A percentile compares a stretch with the other conserved stretches of the same genome.
Evolutionary conservation across 1,139 yeast genomes (phyloP).

Genomic region (Yamadazyma trypodendri): DNA sequence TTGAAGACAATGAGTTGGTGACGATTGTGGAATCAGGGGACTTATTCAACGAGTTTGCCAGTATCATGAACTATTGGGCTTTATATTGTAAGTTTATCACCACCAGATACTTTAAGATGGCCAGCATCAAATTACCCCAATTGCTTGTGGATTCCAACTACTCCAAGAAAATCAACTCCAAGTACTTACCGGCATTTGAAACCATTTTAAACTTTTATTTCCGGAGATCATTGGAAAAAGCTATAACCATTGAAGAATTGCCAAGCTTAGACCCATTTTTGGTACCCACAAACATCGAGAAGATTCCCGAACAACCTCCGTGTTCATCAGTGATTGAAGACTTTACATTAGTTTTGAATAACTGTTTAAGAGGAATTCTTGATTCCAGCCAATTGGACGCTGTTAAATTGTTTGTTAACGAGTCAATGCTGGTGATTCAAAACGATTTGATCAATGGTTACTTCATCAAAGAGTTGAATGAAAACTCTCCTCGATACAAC

Average conservation of each 20-base stretch:
- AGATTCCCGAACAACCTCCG: constrained; percentile 56
- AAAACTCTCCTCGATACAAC: constrained; percentile 54
- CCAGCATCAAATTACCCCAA: constrained; percentile 35
- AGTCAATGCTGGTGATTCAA: constrained; percentile 30
- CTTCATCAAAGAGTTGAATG: constrained; percentile 51
- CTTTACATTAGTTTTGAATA: constrained; percentile 67
- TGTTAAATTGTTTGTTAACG: constrained; percentile 49
- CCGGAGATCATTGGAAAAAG: constrained; percentile 77
- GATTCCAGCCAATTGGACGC: constrained; percentile 60
- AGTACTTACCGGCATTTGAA: constrained; percentile 63
- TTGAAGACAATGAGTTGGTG: constrained; percentile 30
- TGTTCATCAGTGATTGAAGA: constrained; percentile 89
- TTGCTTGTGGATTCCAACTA: constrained; percentile 63
- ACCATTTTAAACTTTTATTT: constrained; percentile 63
- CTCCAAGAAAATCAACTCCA: constrained; percentile 53
- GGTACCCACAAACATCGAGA: constrained; percentile 12
- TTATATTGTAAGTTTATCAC: constrained; percentile 77
- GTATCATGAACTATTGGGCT: constrained; percentile 84
- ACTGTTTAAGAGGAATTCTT: constrained; percentile 57
- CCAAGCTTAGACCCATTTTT: constrained; percentile 48
- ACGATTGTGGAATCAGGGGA: constrained; percentile 51
- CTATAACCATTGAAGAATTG: constrained; percentile 74
- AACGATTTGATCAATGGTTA: constrained; percentile 41
- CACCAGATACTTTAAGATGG: constrained; percentile 48
- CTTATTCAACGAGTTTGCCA: constrained; percentile 64